A percentile compares a stretch with the other conserved stretches of the same genome.
These are phyloP conservation scores for Plenodomus lindquistii DNA, from an alignment of 2,329 filamentous ascomycete genomes.

Conservation along the genomic window DNA sequence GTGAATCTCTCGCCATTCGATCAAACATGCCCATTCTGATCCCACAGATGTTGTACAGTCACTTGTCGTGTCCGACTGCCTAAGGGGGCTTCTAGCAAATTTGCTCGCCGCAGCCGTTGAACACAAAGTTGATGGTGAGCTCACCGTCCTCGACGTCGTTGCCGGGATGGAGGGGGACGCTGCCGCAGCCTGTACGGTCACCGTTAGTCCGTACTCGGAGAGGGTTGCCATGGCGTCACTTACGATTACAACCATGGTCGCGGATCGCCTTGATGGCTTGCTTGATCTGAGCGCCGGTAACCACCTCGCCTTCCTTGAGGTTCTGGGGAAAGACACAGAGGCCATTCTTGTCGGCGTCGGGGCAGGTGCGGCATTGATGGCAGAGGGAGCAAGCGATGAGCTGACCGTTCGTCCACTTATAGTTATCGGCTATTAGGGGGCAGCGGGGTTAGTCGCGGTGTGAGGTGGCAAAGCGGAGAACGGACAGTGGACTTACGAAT, in stretches of 20 bases:
- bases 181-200: neutral
- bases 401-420: neutral
- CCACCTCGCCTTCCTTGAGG: neutral
- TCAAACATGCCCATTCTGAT: too few species aligned
- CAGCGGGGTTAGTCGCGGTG: too few species aligned
- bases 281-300: constrained; percentile 2
- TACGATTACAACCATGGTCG: neutral
- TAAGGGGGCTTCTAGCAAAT: too few species aligned
- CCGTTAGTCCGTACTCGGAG: neutral
- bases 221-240: neutral
- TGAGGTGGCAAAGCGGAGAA: too few species aligned
- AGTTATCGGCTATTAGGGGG: neutral
- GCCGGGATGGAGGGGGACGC: neutral
- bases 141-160: constrained; percentile 4
- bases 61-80: too few species aligned
- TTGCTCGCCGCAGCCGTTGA: neutral
- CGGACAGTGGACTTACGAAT: neutral
- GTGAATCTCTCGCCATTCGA: too few species aligned
- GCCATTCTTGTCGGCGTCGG: neutral
- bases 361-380: neutral
- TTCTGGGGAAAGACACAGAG: constrained; percentile 1
- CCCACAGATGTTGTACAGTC: too few species aligned
- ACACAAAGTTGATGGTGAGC: constrained; percentile 4
- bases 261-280: neutral
- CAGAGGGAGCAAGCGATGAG: constrained; percentile 4